Evolutionary conservation across 805 yeast genomes (phyloP), one percentile per base, ranked within the genome.

Genomic region (Helenozyma rhizophorensis): DNA sequence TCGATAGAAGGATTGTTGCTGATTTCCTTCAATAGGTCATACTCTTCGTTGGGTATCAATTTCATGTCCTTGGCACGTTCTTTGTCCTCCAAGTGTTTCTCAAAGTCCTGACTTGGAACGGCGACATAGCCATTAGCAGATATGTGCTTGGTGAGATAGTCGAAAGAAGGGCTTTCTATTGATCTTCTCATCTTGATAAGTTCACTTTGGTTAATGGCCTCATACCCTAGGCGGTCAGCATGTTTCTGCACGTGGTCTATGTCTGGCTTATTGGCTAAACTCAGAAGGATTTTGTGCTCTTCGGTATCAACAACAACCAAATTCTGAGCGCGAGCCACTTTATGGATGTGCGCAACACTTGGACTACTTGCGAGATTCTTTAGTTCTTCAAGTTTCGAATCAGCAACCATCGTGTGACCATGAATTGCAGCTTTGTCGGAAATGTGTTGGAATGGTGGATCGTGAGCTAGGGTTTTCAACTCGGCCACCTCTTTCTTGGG

Each of bases 21-120:
- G 11, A 29, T 33, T 4, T 30, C 9, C 21, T 30, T 23, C 33
- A 53, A 43, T 13, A 32, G 32, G 6, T 43, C 41, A 27, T 42
- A 48, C 21, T 47, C 52, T 16, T 39, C 47, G 19, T 40, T 38
- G 3, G 43, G 37, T 1, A 56, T 35, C 14, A 54, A 43, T 32
- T 40, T 42, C 53, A 49, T 40, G 18, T 44, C 40, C 4, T 40
- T 44, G 2, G 71, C 66, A 31, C 54, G 37, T 29, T 46, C 47
- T 17, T 43, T 56, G 18, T 56, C 57, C 22, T 50, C 50, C 14
- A 72, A 39, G 25, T 53, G 58, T 28, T 27, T 22, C 31, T 37
- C 38, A 25, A 46, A 46, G 9, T 46, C 48, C 26, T 27, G 40
- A n/a, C 40, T 37, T 8, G 50, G 47, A 6, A 46, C 42, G 4